Evolutionary conservation across 2,329 filamentous ascomycete genomes (phyloP).

Genomic region (Claviceps purpurea): DNA sequence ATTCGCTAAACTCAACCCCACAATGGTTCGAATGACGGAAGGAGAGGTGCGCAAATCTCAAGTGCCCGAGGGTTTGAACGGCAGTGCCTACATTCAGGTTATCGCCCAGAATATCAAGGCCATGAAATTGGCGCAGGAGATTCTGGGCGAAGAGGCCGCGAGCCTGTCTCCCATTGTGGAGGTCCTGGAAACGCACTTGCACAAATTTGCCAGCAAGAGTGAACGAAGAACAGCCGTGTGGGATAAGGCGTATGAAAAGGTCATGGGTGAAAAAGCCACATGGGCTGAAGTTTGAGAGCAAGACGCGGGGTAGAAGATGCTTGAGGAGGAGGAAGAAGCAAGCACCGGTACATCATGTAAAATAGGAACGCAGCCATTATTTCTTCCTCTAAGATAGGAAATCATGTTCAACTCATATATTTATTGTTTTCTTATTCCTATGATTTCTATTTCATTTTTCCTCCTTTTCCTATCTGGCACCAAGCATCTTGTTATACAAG

Average conservation of each 20-base stretch:
- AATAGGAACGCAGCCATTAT: not conserved
- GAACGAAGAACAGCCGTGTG: constrained; percentile 9
- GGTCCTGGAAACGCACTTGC: constrained; percentile 23
- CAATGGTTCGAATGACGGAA: constrained; percentile 4
- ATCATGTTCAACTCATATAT: constrained; percentile 12
- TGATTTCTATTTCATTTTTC: not conserved
- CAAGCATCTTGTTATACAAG: not conserved
- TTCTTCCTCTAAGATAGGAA: not conserved
- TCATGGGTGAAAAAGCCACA: constrained; percentile 15
- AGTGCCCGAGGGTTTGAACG: constrained; percentile 10
- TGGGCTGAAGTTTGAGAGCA: constrained; percentile 11
- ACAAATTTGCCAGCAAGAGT: constrained; percentile 14
- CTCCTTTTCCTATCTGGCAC: not conserved
- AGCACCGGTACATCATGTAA: not conserved
- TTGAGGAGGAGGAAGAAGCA: not conserved
- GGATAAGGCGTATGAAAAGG: constrained; percentile 13
- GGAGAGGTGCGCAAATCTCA: constrained; percentile 1
- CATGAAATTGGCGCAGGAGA: constrained; percentile 29
- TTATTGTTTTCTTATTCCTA: not conserved
- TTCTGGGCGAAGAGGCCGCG: constrained; percentile 19
- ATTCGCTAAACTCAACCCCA: constrained; percentile 14
- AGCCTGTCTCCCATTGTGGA: constrained; percentile 26
- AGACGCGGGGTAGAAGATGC: not conserved
- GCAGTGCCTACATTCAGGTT: constrained; percentile 14
- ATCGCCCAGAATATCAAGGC: constrained; percentile 25